Conservation (phyloP, 2,329 filamentous ascomycete species). For the Fusarium sp. region DNA sequence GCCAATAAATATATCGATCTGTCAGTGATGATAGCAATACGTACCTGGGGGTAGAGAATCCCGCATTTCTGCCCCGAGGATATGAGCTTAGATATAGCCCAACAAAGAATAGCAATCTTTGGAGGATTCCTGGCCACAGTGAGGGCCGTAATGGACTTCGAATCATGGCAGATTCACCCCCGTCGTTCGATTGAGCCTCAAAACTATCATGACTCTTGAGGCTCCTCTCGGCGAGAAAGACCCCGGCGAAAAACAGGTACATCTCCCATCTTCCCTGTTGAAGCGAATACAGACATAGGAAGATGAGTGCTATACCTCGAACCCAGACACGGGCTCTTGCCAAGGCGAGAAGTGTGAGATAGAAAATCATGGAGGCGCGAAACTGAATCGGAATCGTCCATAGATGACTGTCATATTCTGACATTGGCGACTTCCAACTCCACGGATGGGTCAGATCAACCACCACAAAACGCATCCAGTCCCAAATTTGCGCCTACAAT, state of each 20-base stretch:
- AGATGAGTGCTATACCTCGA: background rate
- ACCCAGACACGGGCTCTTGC: background rate
- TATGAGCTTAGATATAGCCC: background rate
- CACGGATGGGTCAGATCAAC: background rate
- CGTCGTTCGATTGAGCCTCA: fast-evolving
- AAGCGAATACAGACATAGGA: background rate
- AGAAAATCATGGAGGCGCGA: background rate
- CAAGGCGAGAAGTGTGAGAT: background rate
- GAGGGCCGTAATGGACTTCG: fast-evolving
- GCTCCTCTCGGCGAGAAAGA: background rate
- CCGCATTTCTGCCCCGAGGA: background rate
- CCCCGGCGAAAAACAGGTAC: background rate
- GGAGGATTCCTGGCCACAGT: fast-evolving
- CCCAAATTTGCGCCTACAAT: background rate
- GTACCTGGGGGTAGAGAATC: background rate
- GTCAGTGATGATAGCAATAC: background rate
- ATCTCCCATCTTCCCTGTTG: background rate
- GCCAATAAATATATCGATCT: background rate
- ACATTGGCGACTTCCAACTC: background rate
- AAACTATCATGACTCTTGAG: fast-evolving
- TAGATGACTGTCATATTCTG: background rate
- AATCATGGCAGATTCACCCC: background rate
- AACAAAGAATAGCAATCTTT: fast-evolving
- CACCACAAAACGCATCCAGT: background rate
- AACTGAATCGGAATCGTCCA: background rate